Evolutionary conservation across 352 stramenopile genomes (phyloP), one percentile per base, ranked within the genome.

Genomic region (Phytophthora nicotianae): DNA sequence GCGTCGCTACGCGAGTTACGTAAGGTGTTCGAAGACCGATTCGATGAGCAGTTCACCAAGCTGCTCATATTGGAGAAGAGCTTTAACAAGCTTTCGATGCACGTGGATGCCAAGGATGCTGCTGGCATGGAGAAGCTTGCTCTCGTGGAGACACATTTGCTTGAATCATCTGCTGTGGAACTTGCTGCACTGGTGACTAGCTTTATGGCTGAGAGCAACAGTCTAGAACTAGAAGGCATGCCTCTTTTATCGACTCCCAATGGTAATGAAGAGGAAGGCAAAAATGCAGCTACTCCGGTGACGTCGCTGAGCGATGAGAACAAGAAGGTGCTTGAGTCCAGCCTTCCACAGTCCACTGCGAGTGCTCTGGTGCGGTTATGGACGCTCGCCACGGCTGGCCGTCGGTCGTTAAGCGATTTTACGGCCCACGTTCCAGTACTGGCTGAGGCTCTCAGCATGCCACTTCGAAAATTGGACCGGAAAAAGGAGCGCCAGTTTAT

Each of bases 401-500:
- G 77, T 40, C 74, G 72, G 8, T 89, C 83, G 20, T 47, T 94
- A 4, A 54, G 48, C 16, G 86, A 92, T 61, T 89, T 95, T 16
- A 81, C 75, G 54, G 42, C 53, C 6, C 82, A 93, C 42, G 50
- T 95, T 1, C 68, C 72, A 3, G 69, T 81, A 21, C 48, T 95
- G 9, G 75, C 79, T 8, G 70, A 85, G 7, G 78, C 74, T 11
- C 42, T 95, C 64, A 88, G 77, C 56, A 90, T 95, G 69, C 86
- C 86, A 23, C 57, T 91, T 66, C 77, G 75, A 17, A 95, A 93
- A 56, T 58, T 86, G 19, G 86, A 95, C 61, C 84, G 86, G 19
- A 95, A 95, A 61, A 90, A 90, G 49, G 85, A 95, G 70, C 79
- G 82, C 7, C 80, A 91, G 24, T 54, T 89, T 40, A 68, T 90